Evolutionary conservation across 768 basidiomycete genomes (phyloP).

Genomic region (Calocybe cyanea): DNA sequence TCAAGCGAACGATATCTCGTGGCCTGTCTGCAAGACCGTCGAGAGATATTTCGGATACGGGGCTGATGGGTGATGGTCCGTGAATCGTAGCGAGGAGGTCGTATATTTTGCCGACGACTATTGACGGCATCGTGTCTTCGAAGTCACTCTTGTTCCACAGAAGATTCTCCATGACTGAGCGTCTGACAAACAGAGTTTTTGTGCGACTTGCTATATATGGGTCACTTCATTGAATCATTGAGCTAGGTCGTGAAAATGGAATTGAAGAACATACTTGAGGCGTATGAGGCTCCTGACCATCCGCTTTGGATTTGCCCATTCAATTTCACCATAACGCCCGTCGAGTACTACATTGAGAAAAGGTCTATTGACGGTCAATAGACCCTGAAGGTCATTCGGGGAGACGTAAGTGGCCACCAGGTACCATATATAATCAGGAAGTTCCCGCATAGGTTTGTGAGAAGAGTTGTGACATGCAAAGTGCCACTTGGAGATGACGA

Average conservation of each 20-base stretch:
- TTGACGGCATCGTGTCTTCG: neutral
- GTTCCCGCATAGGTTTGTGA: constrained; percentile 1
- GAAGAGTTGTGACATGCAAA: neutral
- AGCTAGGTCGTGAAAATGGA: too few species aligned
- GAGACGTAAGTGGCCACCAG: neutral
- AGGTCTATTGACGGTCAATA: constrained; percentile 1
- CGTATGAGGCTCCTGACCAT: constrained; percentile 1
- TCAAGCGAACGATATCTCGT: constrained; percentile 2
- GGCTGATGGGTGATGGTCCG: neutral
- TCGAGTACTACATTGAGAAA: constrained; percentile 2
- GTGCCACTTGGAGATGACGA: too few species aligned
- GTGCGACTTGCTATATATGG: neutral
- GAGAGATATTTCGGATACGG: neutral
- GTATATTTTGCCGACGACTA: neutral
- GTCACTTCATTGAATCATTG: too few species aligned
- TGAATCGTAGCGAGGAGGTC: neutral
- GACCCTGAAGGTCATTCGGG: neutral
- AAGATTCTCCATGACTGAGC: neutral
- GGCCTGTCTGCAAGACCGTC: neutral
- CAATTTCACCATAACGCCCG: neutral
- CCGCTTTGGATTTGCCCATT: constrained; percentile 1
- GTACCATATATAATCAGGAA: constrained; percentile 3
- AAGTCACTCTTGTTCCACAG: constrained; percentile 3
- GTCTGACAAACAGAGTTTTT: neutral
- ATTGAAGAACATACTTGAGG: neutral